phyloP scores from a whole-genome alignment of 345 rosid genomes.

The Linum usitatissimum region DNA sequence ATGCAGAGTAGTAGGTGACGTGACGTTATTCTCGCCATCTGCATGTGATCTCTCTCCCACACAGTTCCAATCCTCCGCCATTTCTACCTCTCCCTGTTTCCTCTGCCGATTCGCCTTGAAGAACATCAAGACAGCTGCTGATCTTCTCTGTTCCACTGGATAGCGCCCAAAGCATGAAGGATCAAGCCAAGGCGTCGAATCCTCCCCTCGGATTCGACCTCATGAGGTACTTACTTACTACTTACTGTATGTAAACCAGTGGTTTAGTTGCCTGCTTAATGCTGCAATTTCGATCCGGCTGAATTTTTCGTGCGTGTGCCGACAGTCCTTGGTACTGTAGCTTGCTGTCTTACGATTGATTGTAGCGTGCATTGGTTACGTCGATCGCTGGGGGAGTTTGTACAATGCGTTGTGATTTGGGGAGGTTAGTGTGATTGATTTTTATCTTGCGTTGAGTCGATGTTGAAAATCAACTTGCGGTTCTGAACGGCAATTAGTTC shows the following conservation, averaged over 20 bases:
- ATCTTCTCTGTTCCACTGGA: too few species aligned
- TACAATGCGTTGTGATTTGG: too few species aligned
- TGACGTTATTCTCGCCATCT: constrained; percentile 3
- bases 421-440: too few species aligned
- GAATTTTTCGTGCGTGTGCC: not conserved
- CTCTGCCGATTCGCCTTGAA: not conserved
- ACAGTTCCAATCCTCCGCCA: not conserved
- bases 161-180: not conserved
- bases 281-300: not conserved
- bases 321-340: not conserved
- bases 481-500: not conserved
- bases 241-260: too few species aligned
- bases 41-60: not conserved
- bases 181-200: constrained; percentile 2
- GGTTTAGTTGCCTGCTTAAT: not conserved
- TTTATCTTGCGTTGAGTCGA: too few species aligned
- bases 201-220: constrained; percentile 7
- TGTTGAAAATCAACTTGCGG: not conserved
- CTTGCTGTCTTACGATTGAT: not conserved
- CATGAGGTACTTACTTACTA: constrained; percentile 6
- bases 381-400: not conserved
- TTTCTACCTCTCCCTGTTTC: not conserved
- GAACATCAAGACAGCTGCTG: not conserved
- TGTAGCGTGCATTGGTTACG: not conserved
- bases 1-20: not conserved